These are phyloP conservation scores for Keithomyces neogunnii DNA, from an alignment of 2,329 filamentous ascomycete species.

Conservation along the genomic window DNA sequence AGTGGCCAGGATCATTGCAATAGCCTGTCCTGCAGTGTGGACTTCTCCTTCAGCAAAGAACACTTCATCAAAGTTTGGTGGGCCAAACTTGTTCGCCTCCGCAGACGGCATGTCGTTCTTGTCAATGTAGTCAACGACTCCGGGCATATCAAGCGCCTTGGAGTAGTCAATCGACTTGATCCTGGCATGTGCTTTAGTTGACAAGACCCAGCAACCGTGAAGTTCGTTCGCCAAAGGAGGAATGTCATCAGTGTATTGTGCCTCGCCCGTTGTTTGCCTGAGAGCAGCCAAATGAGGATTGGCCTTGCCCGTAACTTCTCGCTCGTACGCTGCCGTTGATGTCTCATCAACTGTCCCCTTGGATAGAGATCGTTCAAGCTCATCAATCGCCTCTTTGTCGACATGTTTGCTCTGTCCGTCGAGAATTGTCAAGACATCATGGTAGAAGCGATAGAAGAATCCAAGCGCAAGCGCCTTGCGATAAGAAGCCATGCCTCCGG, in stretches of 20 bases:
- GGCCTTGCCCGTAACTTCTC: slow-evolving; percentile 78
- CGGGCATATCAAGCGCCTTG: slow-evolving; percentile 72
- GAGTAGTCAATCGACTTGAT: slow-evolving; percentile 69
- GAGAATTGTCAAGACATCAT: slow-evolving; percentile 67
- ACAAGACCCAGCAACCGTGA: slow-evolving; percentile 80
- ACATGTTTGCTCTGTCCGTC: slow-evolving; percentile 35
- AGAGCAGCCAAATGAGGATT: slow-evolving; percentile 81
- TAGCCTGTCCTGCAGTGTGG: slow-evolving; percentile 81
- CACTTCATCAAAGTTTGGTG: slow-evolving; percentile 70
- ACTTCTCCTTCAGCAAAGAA: slow-evolving; percentile 93
- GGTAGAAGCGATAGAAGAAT: slow-evolving; percentile 97
- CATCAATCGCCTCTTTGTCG: slow-evolving; percentile 69
- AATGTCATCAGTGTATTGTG: slow-evolving; percentile 94
- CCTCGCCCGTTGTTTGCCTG: slow-evolving; percentile 89
- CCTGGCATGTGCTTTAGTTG: slow-evolving; percentile 81
- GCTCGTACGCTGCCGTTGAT: slow-evolving; percentile 67
- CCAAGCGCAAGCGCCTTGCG: slow-evolving; percentile 81
- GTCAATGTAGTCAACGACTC: slow-evolving; percentile 78
- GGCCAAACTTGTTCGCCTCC: slow-evolving; percentile 84
- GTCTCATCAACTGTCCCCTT: slow-evolving; percentile 69
- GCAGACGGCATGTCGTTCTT: slow-evolving; percentile 71
- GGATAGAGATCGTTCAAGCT: slow-evolving; percentile 81
- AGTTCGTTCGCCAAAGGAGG: slow-evolving; percentile 80
- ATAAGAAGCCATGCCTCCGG: slow-evolving; percentile 96
- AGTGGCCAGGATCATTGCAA: slow-evolving; percentile 79